Evolutionary conservation across 371 early-diverging fungal genomes (phyloP), one percentile per base, ranked within the genome.

Genomic region (Rhizopus sp.): DNA sequence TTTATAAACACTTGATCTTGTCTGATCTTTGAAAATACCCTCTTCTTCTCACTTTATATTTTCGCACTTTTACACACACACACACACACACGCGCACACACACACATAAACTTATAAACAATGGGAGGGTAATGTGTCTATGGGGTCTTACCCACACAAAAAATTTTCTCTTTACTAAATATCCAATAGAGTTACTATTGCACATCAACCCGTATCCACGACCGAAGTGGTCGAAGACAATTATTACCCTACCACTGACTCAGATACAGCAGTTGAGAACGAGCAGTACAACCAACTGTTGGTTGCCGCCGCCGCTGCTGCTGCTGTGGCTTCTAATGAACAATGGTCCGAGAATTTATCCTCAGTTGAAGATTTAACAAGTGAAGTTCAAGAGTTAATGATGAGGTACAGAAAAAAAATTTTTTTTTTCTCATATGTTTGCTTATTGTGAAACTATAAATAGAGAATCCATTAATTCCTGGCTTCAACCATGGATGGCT

Each of bases 301-400:
- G 10, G 55, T 67, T 40, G 44, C 41, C 16, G 52, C 66, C 15
- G 47, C 49, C 1, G 44, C 41, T 41, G 46, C 46, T 46, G 32
- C 59, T 29, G 34, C 47, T 23, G 55, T 39, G n/a, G 8, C 31
- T 31, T 40, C 53, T 30, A 53, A 46, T 12, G 46, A 46, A 29
- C 57, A 56, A 35, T 68, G 68, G 68, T 41, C 57, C 12, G 51
- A 53, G 4, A 51, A 46, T 6, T 5, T 53, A 0, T 54, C 65
- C 12, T 40, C 41, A 15, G 66, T 77, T 10, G 78, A 77, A 48
- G 78, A 77, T 59, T 56, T 77, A 55, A 77, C 78, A 8, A 64
- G 64, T 13, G 78, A 77, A 61, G 73, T 77, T 12, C 72, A 73
- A 52, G 72, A 73, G 33, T 51, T 73, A 15, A 68, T 77, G 72